Percentiles rank a stretch among this genome's conserved stretches.
Evolutionary conservation across 352 stramenopile species (phyloP).

Genomic region (Phytophthora pisi): DNA sequence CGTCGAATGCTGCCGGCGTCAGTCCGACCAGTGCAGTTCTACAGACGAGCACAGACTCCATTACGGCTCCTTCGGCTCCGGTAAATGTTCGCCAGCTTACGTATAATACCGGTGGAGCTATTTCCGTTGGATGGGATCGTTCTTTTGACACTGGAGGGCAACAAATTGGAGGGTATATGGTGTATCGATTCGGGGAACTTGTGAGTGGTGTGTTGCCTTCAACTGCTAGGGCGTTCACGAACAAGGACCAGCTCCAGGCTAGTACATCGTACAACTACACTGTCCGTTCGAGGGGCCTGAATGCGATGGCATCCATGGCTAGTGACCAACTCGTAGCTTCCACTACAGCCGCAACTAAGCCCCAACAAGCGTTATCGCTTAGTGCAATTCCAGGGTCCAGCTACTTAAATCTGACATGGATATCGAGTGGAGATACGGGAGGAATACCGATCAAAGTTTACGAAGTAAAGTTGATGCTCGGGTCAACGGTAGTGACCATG

Average conservation of each 20-base stretch:
- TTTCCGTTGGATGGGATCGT: conserved; percentile 63
- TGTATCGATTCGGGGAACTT: conserved; percentile 53
- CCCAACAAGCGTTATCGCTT: conserved; percentile 28
- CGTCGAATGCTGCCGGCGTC: conserved; percentile 41
- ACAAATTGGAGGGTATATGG: conserved; percentile 46
- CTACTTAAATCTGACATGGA: conserved; percentile 48
- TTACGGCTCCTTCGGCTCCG: conserved; percentile 56
- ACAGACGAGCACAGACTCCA: conserved; percentile 37
- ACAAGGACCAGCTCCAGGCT: conserved; percentile 41
- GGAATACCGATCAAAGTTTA: conserved; percentile 46
- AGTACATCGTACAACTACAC: conserved; percentile 56
- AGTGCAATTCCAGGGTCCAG: conserved; percentile 33
- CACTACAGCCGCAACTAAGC: conserved; percentile 44
- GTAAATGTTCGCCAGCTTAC: conserved; percentile 45
- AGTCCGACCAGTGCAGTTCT: conserved; percentile 45
- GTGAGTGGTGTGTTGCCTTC: conserved; percentile 37
- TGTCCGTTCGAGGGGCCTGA: conserved; percentile 45
- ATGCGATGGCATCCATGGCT: conserved; percentile 43
- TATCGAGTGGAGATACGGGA: conserved; percentile 46
- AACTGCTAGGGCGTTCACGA: conserved; percentile 31
- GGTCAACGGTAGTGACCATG: conserved; percentile 13
- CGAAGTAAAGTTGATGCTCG: conserved; percentile 39
- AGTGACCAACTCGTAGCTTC: conserved; percentile 40
- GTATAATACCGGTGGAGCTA: conserved; percentile 55
- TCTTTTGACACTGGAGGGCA: conserved; percentile 63